These are phyloP conservation scores for Zygnema circumcarinatum DNA, from an alignment of 139 green algal species.

Conservation along the genomic window DNA sequence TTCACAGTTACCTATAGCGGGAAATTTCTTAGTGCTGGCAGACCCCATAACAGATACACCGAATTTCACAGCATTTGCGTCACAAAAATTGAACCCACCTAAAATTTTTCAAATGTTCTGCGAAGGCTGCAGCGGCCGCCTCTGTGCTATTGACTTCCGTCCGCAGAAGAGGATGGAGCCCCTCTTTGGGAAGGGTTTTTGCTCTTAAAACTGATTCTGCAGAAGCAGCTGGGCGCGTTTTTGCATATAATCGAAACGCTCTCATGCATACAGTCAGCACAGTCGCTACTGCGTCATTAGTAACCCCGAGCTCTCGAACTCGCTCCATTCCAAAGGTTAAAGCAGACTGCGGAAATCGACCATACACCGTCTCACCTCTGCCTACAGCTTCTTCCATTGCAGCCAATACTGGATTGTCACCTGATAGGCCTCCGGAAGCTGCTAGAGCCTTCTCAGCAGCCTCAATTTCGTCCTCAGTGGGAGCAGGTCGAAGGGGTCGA, in stretches of 20 bases:
- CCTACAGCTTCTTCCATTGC: background rate
- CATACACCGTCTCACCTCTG: constrained; percentile 46
- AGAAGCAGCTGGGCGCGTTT: constrained; percentile 80
- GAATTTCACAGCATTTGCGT: background rate
- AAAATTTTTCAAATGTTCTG: constrained; percentile 53
- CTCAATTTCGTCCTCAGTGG: constrained; percentile 48
- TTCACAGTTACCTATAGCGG: background rate
- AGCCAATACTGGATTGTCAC: constrained; percentile 10
- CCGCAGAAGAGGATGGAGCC: constrained; percentile 43
- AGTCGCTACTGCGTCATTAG: background rate
- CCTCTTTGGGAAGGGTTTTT: constrained; percentile 35
- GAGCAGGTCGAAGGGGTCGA: constrained; percentile 66
- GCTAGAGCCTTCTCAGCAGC: background rate
- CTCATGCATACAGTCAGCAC: constrained; percentile 66
- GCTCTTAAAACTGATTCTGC: constrained; percentile 74
- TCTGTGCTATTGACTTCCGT: background rate
- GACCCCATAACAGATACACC: background rate
- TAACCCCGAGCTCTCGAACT: constrained; percentile 57
- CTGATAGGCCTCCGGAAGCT: background rate
- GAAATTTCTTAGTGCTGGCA: background rate
- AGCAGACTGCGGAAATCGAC: constrained; percentile 63
- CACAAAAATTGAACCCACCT: constrained; percentile 25
- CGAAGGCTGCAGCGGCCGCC: constrained; percentile 36
- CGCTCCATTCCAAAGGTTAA: constrained; percentile 76
- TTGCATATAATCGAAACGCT: constrained; percentile 87